phyloP scores from a whole-genome alignment of 2,329 filamentous ascomycete species.

The Hypoxylon sp. region DNA sequence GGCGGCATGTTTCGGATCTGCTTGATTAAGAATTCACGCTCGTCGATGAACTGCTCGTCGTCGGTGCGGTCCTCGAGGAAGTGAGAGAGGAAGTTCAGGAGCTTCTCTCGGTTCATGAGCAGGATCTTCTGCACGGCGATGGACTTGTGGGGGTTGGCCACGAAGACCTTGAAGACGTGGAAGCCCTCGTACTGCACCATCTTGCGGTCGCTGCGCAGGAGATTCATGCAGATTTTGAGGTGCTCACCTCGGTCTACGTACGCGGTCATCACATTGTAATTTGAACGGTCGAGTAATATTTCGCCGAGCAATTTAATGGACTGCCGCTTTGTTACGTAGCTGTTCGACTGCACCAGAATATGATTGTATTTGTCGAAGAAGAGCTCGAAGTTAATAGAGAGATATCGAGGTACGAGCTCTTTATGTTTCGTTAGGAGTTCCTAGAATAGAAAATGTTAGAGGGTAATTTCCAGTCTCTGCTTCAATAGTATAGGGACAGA shows the following conservation, averaged over 20 bases:
- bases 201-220: constrained; percentile 93
- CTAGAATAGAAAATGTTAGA: constrained; percentile 61
- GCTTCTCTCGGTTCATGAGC: constrained; percentile 93
- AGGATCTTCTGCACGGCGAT: constrained; percentile 94
- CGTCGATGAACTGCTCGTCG: constrained; percentile 98
- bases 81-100: constrained; percentile 88
- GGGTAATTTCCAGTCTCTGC: neutral
- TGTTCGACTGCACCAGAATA: constrained; percentile 89
- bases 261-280: constrained; percentile 98
- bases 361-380: constrained; percentile 95
- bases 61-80: constrained; percentile 97
- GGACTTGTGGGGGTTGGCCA: constrained; percentile 99
- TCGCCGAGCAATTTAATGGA: constrained; percentile 98
- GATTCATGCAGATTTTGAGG: constrained; percentile 98
- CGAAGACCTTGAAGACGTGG: constrained; percentile 99
- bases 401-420: constrained; percentile 87
- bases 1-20: constrained; percentile 83
- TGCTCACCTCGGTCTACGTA: constrained; percentile 97
- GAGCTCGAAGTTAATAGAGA: constrained; percentile 89
- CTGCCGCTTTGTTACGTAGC: constrained; percentile 97
- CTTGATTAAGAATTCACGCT: constrained; percentile 96
- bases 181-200: constrained; percentile 99
- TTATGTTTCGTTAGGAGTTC: constrained; percentile 97
- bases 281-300: constrained; percentile 92
- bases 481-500: neutral